A percentile compares a stretch with the other conserved stretches of the same genome.
phyloP scores from a whole-genome alignment of 2,329 filamentous ascomycete species.

The Chaetomiaceae sp. region DNA sequence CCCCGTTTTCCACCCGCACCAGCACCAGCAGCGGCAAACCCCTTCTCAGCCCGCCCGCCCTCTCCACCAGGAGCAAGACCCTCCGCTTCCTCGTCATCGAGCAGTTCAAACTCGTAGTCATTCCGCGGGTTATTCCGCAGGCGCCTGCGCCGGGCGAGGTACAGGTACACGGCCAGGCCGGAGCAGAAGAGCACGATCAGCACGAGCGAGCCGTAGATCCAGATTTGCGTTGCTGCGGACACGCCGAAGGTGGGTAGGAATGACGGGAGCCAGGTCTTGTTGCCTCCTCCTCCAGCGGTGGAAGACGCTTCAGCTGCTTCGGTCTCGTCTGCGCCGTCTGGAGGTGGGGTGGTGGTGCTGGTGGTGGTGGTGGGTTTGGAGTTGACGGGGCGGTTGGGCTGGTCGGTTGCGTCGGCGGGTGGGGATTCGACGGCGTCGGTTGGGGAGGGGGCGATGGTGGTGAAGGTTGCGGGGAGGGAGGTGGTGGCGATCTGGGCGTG shows the following conservation, averaged over 20 bases:
- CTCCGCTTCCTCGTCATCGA: conserved; percentile 71
- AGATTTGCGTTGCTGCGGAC: conserved; percentile 79
- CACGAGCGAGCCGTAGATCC: conserved; percentile 86
- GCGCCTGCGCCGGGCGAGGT: conserved; percentile 70
- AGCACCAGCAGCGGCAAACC: conserved; percentile 23
- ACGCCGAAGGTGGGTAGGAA: conserved; percentile 89
- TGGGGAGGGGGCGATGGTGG: conserved; percentile 45
- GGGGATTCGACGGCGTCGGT: conserved; percentile 37
- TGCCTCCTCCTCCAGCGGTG: conserved; percentile 9
- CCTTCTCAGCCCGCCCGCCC: conserved; percentile 34
- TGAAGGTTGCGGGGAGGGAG: conserved; percentile 59
- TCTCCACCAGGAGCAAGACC: conserved; percentile 36
- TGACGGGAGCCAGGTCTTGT: conserved; percentile 65
- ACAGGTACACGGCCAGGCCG: conserved; percentile 77
- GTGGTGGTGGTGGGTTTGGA: conserved; percentile 35
- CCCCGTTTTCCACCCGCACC: conserved; percentile 35
- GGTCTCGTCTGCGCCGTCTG: neutral
- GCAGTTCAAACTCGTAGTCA: conserved; percentile 89
- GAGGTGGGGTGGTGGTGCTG: conserved; percentile 17
- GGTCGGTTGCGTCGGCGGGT: conserved; percentile 51
- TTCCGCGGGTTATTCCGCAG: conserved; percentile 71
- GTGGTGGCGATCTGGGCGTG: conserved; percentile 64
- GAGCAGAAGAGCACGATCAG: conserved; percentile 81
- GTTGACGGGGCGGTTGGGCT: conserved; percentile 60
- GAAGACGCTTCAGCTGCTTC: conserved; percentile 23